Evolutionary conservation across 768 basidiomycete genomes (phyloP).

Genomic region (Boletus fagicola): DNA sequence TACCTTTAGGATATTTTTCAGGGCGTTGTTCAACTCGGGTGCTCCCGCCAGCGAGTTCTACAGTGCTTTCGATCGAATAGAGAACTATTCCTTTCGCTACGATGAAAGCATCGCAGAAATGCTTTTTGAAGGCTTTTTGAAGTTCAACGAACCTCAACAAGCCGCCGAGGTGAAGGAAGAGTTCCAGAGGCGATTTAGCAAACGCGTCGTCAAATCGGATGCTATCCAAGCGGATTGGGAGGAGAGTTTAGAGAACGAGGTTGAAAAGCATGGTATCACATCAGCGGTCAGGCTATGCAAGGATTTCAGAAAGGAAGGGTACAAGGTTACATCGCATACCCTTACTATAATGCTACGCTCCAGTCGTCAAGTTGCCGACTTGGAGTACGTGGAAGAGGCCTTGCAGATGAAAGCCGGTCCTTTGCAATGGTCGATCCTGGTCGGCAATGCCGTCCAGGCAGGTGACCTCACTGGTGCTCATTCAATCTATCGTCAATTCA

Average conservation of each 20-base stretch:
- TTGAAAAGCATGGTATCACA: constrained; percentile 34
- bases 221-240: constrained; percentile 32
- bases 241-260: constrained; percentile 29
- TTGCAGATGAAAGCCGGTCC: constrained; percentile 42
- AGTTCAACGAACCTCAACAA: constrained; percentile 35
- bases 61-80: constrained; percentile 47
- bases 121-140: constrained; percentile 45
- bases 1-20: constrained; percentile 51
- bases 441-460: constrained; percentile 47
- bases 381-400: constrained; percentile 41
- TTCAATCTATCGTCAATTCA: constrained; percentile 48
- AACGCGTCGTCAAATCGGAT: constrained; percentile 27
- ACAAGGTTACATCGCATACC: constrained; percentile 33
- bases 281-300: constrained; percentile 38
- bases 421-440: constrained; percentile 53
- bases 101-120: constrained; percentile 41
- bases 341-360: constrained; percentile 44
- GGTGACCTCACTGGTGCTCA: constrained; percentile 43
- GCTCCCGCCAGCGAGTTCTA: constrained; percentile 36
- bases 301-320: constrained; percentile 31
- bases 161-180: constrained; percentile 40
- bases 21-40: constrained; percentile 37
- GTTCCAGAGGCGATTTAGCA: constrained; percentile 37
- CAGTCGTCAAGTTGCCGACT: constrained; percentile 41
- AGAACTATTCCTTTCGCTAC: constrained; percentile 41